These are phyloP conservation scores for Hemerocallis citrina DNA, from an alignment of 106 monocot species.

Conservation along the genomic window DNA sequence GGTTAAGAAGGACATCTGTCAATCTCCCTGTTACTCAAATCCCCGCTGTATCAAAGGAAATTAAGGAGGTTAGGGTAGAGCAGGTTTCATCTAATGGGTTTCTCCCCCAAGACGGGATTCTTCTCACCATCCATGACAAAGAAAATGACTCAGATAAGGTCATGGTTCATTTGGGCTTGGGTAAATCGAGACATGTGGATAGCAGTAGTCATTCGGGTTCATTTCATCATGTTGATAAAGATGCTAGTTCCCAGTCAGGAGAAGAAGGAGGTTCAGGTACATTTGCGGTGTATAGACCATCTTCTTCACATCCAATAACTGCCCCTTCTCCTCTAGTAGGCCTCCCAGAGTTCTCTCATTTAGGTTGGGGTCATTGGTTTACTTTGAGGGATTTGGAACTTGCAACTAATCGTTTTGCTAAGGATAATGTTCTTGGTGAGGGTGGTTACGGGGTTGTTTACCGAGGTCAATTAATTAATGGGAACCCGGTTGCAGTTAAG, in stretches of 20 bases:
- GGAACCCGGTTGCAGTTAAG: slow-evolving; percentile 42
- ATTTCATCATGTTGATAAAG: slow-evolving; percentile 31
- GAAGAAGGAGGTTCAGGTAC: slow-evolving; percentile 18
- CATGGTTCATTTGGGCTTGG: slow-evolving; percentile 17
- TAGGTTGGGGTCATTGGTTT: slow-evolving; percentile 55
- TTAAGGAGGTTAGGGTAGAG: slow-evolving; percentile 33
- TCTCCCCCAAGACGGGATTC: slow-evolving; percentile 18
- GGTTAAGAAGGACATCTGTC: slow-evolving; percentile 12
- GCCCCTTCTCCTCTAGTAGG: slow-evolving; percentile 30
- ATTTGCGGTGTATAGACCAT: slow-evolving; percentile 14
- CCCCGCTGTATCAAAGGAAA: slow-evolving; percentile 43
- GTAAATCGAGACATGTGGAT: slow-evolving; percentile 28
- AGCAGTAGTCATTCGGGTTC: slow-evolving; percentile 33
- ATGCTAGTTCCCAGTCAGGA: slow-evolving; percentile 30
- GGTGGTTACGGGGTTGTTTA: slow-evolving; percentile 55
- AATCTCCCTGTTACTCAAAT: slow-evolving; percentile 28
- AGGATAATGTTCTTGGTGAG: slow-evolving; percentile 43
- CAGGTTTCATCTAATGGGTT: slow-evolving; percentile 17
- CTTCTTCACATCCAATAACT: slow-evolving; percentile 11
- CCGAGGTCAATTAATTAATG: slow-evolving; percentile 35
- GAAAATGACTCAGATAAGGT: slow-evolving; percentile 26
- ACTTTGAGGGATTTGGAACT: slow-evolving; percentile 47
- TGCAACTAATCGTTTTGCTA: slow-evolving; percentile 43
- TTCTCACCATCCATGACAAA: slow-evolving; percentile 24
- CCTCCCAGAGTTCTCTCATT: slow-evolving; percentile 45